Conservation (phyloP, 768 basidiomycete species). For the Boletus barrowsii region DNA sequence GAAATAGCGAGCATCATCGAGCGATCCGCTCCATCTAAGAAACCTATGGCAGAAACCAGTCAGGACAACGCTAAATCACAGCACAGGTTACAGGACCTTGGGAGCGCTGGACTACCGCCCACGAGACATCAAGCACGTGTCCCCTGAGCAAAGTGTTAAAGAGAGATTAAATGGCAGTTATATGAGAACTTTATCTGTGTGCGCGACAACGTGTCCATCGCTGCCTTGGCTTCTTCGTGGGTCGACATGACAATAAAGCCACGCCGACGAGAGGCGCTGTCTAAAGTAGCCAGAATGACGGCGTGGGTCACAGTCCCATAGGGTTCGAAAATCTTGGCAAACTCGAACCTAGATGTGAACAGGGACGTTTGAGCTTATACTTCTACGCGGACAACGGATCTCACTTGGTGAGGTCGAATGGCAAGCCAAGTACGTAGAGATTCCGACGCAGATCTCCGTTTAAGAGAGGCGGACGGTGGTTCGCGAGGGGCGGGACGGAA, state of each 20-base stretch:
- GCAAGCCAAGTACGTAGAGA: constrained; percentile 80
- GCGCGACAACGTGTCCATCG: constrained; percentile 65
- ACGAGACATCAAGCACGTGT: constrained; percentile 75
- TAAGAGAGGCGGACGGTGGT: constrained; percentile 16
- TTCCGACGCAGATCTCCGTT: constrained; percentile 59
- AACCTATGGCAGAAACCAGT: constrained; percentile 44
- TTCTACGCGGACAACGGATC: constrained; percentile 12
- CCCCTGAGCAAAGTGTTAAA: constrained; percentile 43
- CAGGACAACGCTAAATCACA: neutral
- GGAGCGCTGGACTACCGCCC: constrained; percentile 86
- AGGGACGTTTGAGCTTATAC: neutral
- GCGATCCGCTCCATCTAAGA: constrained; percentile 80
- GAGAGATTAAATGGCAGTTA: neutral
- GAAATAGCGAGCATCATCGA: constrained; percentile 56
- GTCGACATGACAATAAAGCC: constrained; percentile 81
- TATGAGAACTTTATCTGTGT: constrained; percentile 59
- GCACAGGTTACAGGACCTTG: constrained; percentile 46
- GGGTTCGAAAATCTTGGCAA: constrained; percentile 56
- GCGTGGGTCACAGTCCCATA: constrained; percentile 71
- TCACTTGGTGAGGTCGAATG: constrained; percentile 78
- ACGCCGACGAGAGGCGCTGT: constrained; percentile 78
- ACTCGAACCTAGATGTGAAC: constrained; percentile 43
- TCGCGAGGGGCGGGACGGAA: neutral
- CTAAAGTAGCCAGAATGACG: constrained; percentile 80
- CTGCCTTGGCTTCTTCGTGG: constrained; percentile 66